Conservation (phyloP, 2,329 filamentous ascomycete genomes). For the Pochonia chlamydosporia region DNA sequence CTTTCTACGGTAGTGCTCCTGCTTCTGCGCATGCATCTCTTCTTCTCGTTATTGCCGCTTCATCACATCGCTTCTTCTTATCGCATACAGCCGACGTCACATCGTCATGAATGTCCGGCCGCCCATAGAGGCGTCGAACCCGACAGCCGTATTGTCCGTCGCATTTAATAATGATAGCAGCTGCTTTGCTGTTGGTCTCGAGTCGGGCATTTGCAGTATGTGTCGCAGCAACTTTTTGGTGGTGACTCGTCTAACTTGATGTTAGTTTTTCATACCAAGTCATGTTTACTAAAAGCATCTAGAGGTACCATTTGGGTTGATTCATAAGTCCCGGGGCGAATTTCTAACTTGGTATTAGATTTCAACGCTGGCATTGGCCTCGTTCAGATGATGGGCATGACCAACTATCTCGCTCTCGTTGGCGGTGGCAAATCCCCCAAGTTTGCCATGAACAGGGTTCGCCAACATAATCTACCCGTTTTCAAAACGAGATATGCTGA, state of each 20-base stretch:
- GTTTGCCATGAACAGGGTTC: slow-evolving; percentile 78
- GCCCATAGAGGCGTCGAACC: slow-evolving; percentile 70
- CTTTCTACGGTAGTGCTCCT: neutral
- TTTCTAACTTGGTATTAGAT: slow-evolving; percentile 35
- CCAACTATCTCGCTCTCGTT: slow-evolving; percentile 83
- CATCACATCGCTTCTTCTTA: neutral
- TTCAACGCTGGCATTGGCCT: slow-evolving; percentile 79
- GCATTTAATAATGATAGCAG: slow-evolving; percentile 81
- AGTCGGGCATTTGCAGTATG: slow-evolving; percentile 80
- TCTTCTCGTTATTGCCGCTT: neutral
- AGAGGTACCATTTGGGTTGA: slow-evolving; percentile 29
- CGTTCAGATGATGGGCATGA: slow-evolving; percentile 79
- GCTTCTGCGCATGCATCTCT: neutral
- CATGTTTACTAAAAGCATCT: slow-evolving; percentile 60
- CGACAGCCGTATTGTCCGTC: slow-evolving; percentile 72
- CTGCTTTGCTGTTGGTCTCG: slow-evolving; percentile 81
- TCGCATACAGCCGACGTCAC: slow-evolving; percentile 14
- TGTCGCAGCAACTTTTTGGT: slow-evolving; percentile 5
- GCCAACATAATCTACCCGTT: slow-evolving; percentile 1
- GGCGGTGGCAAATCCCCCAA: slow-evolving; percentile 82
- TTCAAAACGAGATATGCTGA: neutral
- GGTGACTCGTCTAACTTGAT: neutral
- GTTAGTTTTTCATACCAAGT: slow-evolving; percentile 66
- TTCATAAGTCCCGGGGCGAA: neutral
- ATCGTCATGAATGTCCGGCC: slow-evolving; percentile 81